Evolutionary conservation across 192 early-diverging fungal genomes (phyloP).

Genomic region (Chytriomyces hyalinus): DNA sequence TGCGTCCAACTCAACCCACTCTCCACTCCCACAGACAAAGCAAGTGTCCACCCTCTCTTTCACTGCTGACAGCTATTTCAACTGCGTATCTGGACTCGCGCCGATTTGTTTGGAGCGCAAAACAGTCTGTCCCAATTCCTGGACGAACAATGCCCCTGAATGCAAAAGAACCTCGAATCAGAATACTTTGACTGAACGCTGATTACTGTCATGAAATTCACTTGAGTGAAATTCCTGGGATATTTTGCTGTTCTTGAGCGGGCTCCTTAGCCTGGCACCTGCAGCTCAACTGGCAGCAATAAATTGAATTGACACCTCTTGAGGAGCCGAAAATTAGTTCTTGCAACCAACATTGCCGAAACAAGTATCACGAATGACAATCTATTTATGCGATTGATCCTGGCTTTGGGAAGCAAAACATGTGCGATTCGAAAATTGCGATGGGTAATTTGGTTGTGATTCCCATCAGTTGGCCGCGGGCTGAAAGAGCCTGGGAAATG

Average conservation of each 20-base stretch:
- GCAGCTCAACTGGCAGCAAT: constrained; percentile 83
- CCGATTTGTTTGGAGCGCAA: neutral
- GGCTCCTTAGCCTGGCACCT: constrained; percentile 97
- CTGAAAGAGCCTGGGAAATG: constrained; percentile 97
- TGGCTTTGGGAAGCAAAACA: constrained; percentile 95
- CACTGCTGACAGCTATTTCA: no score
- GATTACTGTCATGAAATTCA: constrained; percentile 98
- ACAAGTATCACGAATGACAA: constrained; percentile 96
- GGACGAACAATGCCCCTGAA: constrained; percentile 89
- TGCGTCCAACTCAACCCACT: no score
- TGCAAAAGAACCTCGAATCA: constrained; percentile 88
- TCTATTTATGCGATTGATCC: constrained; percentile 97
- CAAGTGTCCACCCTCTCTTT: no score
- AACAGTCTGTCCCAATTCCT: constrained; percentile 90
- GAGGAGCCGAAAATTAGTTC: constrained; percentile 89
- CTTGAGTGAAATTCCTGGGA: constrained; percentile 88
- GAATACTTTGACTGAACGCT: constrained; percentile 93
- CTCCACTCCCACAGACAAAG: no score
- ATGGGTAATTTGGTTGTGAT: constrained; percentile 98
- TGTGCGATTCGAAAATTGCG: constrained; percentile 90
- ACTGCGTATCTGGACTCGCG: no score
- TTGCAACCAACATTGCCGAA: constrained; percentile 99
- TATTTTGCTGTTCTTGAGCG: constrained; percentile 93
- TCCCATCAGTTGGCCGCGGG: constrained; percentile 92
- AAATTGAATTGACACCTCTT: constrained; percentile 95